Evolutionary conservation across 225 moss, liverwort and hornwort genomes (phyloP), one percentile per base, ranked within the genome.

Genomic region (Bryoerythrophyllum caledonicum): DNA sequence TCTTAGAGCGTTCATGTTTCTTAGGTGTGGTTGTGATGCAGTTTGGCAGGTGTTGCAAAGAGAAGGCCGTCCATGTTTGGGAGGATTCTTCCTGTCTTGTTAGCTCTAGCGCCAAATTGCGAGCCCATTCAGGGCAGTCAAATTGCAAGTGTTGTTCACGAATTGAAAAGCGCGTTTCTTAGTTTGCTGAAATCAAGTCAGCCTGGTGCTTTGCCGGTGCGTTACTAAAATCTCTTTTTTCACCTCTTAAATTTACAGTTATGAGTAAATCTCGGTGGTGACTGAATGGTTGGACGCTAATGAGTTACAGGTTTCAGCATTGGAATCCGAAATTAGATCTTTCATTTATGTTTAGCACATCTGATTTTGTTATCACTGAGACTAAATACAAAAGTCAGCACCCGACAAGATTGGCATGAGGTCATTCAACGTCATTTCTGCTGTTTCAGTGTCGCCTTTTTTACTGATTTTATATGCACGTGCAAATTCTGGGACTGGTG

Each of bases 1-100:
- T 61, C 16, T 20, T 60, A 41, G 59, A 72, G 52, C 41, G 20
- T 67, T 72, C 85, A 78, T 64, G 63, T 30, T 76, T 82, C 79
- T 79, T 77, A 59, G 78, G 56, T 85, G 68, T 84, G 81, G 28
- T 85, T 87, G 71, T 80, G 69, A 71, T 88, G 80, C 90, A 96
- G 96, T 85, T 83, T 96, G 83, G 96, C 96, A 80, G 94, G 93
- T 70, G 89, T 99, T 82, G 99, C 99, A 83, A 99, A 95, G 87
- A 87, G 87, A 82, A 91, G 99, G 73, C 91, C 99, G 73, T 89
- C 99, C 28, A 82, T 95, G 81, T 99, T 91, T 88, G 99, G 99
- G 80, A 91, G 95, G 58, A 91, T 99, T 72, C 90, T 99, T 66
- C 99, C 99, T 76, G 99, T 99, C 19, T 87, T 99, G 65, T 90